A percentile compares a stretch with the other conserved stretches of the same genome.
Conservation (phyloP, 2,329 filamentous ascomycete species). For the Metarhizium guizhouense region DNA sequence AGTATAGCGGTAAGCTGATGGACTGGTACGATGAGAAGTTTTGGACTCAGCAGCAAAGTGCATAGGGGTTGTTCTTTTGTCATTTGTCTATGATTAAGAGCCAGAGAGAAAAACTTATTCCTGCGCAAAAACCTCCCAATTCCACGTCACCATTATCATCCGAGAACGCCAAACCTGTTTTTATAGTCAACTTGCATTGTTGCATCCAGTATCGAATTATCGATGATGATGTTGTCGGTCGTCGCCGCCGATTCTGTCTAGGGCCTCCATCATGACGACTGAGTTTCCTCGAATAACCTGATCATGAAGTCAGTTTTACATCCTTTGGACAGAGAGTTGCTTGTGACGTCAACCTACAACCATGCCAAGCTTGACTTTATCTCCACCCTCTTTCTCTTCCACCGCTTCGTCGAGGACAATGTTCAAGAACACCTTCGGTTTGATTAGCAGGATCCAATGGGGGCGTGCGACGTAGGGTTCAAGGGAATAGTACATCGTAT, state of each 20-base stretch:
- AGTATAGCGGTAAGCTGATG: slow-evolving; percentile 37
- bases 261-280: slow-evolving; percentile 91
- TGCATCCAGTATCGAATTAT: slow-evolving; percentile 4
- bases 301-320: slow-evolving; percentile 15
- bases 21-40: slow-evolving; percentile 38
- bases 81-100: neutral
- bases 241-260: slow-evolving; percentile 58
- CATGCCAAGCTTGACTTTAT: slow-evolving; percentile 87
- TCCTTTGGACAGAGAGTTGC: neutral
- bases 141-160: slow-evolving; percentile 12
- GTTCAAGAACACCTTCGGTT: slow-evolving; percentile 81
- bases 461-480: neutral
- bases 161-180: slow-evolving; percentile 24
- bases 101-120: neutral
- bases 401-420: slow-evolving; percentile 95
- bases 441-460: neutral
- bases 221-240: slow-evolving; percentile 34
- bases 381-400: slow-evolving; percentile 85
- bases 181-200: slow-evolving; percentile 9
- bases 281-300: slow-evolving; percentile 95
- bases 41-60: slow-evolving; percentile 16
- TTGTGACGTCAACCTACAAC: slow-evolving; percentile 51
- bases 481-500: slow-evolving; percentile 66
- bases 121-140: slow-evolving; percentile 1
- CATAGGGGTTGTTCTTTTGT: neutral